These are phyloP conservation scores for Entonaema liquescens DNA, from an alignment of 495 filamentous ascomycete genomes.

Conservation along the genomic window DNA sequence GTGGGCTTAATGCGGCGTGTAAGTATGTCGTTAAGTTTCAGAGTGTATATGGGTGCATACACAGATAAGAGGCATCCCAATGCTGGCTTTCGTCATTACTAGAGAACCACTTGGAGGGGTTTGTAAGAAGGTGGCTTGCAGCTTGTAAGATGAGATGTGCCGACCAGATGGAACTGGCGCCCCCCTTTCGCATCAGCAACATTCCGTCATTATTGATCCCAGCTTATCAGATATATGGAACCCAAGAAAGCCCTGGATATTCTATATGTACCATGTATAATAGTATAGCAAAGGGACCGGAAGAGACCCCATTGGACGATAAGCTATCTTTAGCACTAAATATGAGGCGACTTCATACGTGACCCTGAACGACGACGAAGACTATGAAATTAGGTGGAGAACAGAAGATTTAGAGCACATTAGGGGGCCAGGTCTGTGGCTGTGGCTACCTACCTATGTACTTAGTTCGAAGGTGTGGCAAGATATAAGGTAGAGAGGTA, in stretches of 20 bases:
- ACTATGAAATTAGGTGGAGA: constrained; percentile 7
- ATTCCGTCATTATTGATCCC: not conserved
- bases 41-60: constrained; percentile 7
- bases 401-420: not conserved
- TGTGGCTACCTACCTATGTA: constrained; percentile 16
- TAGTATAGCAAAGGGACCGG: not conserved
- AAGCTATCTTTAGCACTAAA: constrained; percentile 2
- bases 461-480: constrained; percentile 29
- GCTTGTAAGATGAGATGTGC: constrained; percentile 30
- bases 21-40: constrained; percentile 13
- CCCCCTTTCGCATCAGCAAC: not conserved
- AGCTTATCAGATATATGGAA: constrained; percentile 4
- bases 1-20: constrained; percentile 32
- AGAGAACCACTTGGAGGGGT: constrained; percentile 13
- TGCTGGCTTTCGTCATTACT: not conserved
- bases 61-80: not conserved
- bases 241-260: not conserved
- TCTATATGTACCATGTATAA: not conserved
- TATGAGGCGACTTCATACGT: constrained; percentile 19
- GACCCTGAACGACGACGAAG: not conserved
- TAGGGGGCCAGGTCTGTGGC: constrained; percentile 11
- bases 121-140: constrained; percentile 36
- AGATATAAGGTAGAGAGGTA: not conserved
- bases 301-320: not conserved
- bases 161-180: constrained; percentile 10